Evolutionary conservation across 1,139 yeast genomes (phyloP), one percentile per base, ranked within the genome.

Genomic region (Sugiyamaella xylanicola): DNA sequence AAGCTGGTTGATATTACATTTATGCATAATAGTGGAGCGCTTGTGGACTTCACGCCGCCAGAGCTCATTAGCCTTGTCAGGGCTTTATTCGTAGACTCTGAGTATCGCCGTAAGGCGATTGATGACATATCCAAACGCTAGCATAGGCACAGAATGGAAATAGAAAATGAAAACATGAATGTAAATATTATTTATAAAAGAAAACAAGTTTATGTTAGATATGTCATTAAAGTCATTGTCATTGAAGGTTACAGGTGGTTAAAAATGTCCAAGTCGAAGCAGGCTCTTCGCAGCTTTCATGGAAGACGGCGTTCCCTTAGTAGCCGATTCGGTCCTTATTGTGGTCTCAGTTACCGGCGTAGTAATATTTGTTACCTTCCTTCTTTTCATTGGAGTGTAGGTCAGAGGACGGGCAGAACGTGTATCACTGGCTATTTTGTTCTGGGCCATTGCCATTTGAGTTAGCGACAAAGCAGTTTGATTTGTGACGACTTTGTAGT

Each of bases 31-130:
- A 83, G 83, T 59, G 95, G 92, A 15, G 86, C 84, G 54, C 82
- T 89, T 58, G 87, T 78, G 59, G 91, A 90, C 63, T 79, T 88
- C 57, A 74, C 81, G 7, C 83, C 95, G 0, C 74, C 77, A 1
- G 97, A 91, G 69, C 72, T 92, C 55, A 76, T 84, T 2, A 68
- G 73, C 8, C 73, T 91, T 65, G 75, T 92, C n/a, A 66, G 72
- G 44, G 74, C 84, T 43, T 72, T 89, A 51, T 91, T 91, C 70
- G 83, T 87, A 3, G 87, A 87, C 52, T 86, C 95, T 58, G 85
- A 83, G 5, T 68, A 82, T 50, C 78, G 96, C 61, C 79, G 79
- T 45, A 74, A 74, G 52, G 84, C 84, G 48, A 83, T 89, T 54
- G 73, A 74, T 19, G 93, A 87, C 62, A 85, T 89, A 46, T 49